phyloP scores from a whole-genome alignment of 768 basidiomycete genomes.

The Suillus subalutaceus region DNA sequence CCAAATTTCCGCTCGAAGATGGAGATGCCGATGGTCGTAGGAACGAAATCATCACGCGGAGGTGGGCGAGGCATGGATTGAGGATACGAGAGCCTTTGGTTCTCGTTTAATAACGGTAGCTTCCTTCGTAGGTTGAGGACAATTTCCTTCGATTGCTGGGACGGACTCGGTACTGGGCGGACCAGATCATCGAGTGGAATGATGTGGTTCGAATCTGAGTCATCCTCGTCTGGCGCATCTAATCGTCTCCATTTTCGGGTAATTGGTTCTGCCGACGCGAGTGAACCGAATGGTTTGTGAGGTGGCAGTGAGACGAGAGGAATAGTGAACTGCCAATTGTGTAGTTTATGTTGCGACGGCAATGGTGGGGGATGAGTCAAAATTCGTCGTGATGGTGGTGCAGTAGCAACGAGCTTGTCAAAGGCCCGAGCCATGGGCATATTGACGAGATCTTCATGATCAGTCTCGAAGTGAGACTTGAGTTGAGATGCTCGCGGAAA shows the following conservation, averaged over 20 bases:
- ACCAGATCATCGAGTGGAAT: constrained; percentile 30
- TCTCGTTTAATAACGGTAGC: neutral
- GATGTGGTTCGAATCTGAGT: constrained; percentile 12
- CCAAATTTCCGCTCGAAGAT: constrained; percentile 28
- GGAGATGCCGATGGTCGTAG: constrained; percentile 25
- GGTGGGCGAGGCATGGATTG: constrained; percentile 23
- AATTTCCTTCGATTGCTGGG: neutral
- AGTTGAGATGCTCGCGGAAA: constrained; percentile 31
- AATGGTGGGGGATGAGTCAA: constrained; percentile 18
- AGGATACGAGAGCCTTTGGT: constrained; percentile 25
- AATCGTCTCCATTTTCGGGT: constrained; percentile 37
- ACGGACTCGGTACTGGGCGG: neutral
- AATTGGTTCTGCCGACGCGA: constrained; percentile 14
- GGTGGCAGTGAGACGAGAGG: neutral
- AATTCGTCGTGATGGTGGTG: constrained; percentile 16
- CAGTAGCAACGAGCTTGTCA: constrained; percentile 21
- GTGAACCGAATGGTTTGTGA: neutral
- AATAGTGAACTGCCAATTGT: neutral
- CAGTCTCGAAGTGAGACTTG: constrained; percentile 25
- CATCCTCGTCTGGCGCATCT: constrained; percentile 26
- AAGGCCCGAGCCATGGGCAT: constrained; percentile 18
- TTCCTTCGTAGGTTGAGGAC: constrained; percentile 20
- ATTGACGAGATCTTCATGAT: constrained; percentile 24
- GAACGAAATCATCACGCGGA: constrained; percentile 14
- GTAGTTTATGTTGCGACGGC: constrained; percentile 9